Evolutionary conservation across 2,329 filamentous ascomycete genomes (phyloP).

Genomic region (Thermomyces lanuginosus): DNA sequence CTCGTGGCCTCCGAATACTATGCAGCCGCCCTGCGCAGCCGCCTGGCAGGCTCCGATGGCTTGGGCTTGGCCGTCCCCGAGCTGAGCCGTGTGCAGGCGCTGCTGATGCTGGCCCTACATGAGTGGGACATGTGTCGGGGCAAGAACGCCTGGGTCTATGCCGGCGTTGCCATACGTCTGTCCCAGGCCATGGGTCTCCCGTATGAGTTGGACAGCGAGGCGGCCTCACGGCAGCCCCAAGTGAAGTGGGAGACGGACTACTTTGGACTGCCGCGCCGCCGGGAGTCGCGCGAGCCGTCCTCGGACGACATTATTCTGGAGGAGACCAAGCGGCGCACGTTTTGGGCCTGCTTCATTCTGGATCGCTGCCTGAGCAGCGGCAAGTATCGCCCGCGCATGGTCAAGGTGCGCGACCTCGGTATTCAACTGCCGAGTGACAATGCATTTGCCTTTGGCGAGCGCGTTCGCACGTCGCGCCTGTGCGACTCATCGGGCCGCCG

Average conservation of each 20-base stretch:
- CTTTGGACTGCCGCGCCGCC: constrained; percentile 19
- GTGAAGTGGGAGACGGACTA: constrained; percentile 23
- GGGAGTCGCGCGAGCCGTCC: constrained; percentile 21
- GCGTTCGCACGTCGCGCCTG: constrained; percentile 36
- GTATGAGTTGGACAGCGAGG: constrained; percentile 32
- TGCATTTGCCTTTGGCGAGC: constrained; percentile 39
- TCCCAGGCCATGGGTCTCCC: constrained; percentile 31
- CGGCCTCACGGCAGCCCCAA: constrained; percentile 24
- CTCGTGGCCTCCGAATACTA: constrained; percentile 39
- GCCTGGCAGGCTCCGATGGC: constrained; percentile 29
- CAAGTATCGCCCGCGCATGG: constrained; percentile 37
- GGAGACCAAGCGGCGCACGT: constrained; percentile 35
- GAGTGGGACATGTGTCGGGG: constrained; percentile 42
- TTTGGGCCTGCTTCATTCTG: constrained; percentile 39
- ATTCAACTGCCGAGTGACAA: constrained; percentile 20
- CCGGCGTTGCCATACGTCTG: constrained; percentile 31
- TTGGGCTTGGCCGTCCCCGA: constrained; percentile 27
- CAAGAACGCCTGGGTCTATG: constrained; percentile 35
- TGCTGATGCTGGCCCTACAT: constrained; percentile 40
- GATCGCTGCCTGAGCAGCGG: constrained; percentile 33
- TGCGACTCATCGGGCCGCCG: constrained; percentile 27
- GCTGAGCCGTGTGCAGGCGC: constrained; percentile 36
- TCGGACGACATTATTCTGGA: constrained; percentile 36
- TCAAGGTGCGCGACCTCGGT: constrained; percentile 34
- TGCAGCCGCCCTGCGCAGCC: constrained; percentile 34